Percentiles rank a stretch among this genome's conserved stretches.
Evolutionary conservation across 1,284 basidiomycete genomes (phyloP).

Genomic region (Marasmius tenuissimus): DNA sequence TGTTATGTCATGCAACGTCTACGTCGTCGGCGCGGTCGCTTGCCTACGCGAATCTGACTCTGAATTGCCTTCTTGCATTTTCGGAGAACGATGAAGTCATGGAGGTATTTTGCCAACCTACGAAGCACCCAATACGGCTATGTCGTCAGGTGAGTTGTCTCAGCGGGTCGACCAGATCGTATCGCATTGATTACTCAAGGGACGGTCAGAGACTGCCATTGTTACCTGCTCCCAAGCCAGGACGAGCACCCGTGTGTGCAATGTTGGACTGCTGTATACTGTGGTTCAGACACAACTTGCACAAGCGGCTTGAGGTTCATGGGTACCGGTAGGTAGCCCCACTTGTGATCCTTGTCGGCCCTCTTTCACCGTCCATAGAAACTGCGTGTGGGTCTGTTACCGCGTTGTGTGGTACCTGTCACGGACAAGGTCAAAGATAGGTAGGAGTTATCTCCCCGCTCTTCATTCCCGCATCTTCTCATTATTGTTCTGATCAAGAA

Average conservation of each 20-base stretch:
- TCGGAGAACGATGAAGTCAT: slow-evolving; percentile 50
- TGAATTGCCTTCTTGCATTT: slow-evolving; percentile 51
- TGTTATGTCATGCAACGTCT: slow-evolving; percentile 63
- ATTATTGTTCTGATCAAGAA: slow-evolving; percentile 32
- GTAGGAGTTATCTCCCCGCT: slow-evolving; percentile 30
- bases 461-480: neutral
- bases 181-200: neutral
- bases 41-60: slow-evolving; percentile 56
- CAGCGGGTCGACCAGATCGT: neutral
- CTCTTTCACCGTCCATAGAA: slow-evolving; percentile 32
- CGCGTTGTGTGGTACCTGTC: slow-evolving; percentile 56
- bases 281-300: slow-evolving; percentile 69
- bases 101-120: slow-evolving; percentile 41
- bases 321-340: slow-evolving; percentile 47
- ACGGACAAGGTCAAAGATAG: slow-evolving; percentile 47
- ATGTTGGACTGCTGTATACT: slow-evolving; percentile 63
- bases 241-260: slow-evolving; percentile 50
- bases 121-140: slow-evolving; percentile 40
- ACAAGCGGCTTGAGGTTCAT: slow-evolving; percentile 55
- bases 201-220: slow-evolving; percentile 46
- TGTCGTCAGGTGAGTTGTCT: slow-evolving; percentile 55
- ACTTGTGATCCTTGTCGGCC: neutral
- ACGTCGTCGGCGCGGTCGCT: slow-evolving; percentile 53
- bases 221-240: slow-evolving; percentile 38
- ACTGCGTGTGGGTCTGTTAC: slow-evolving; percentile 53